These are phyloP conservation scores for Elymus sibiricus DNA, from an alignment of 176 grass and related monocot species.

Conservation along the genomic window DNA sequence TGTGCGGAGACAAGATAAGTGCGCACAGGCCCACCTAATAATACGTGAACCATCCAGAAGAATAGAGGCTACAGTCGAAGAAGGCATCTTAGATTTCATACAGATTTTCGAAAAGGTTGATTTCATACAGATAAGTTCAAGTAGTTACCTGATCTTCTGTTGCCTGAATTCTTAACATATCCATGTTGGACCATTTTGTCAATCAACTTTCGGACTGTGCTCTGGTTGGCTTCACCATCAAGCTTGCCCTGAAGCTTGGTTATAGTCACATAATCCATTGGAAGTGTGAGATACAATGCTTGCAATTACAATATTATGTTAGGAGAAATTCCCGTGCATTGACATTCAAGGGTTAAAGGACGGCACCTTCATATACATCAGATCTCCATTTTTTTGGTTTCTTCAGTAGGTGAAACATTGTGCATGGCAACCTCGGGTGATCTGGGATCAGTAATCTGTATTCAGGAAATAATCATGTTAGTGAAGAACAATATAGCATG, in stretches of 20 bases:
- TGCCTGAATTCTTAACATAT: conserved; percentile 77
- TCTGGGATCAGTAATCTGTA: conserved; percentile 33
- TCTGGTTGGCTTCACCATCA: conserved; percentile 74
- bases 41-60: not conserved
- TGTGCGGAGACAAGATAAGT: too few relatives aligned
- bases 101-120: not conserved
- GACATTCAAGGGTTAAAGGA: not conserved
- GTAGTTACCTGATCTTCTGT: conserved; percentile 79
- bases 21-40: too few relatives aligned
- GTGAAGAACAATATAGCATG: conserved; percentile 2
- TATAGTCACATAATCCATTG: conserved; percentile 90
- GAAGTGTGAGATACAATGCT: conserved; percentile 84
- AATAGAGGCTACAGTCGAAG: conserved; percentile 6
- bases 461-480: not conserved
- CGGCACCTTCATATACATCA: conserved; percentile 89
- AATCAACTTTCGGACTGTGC: conserved; percentile 68
- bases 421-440: conserved; percentile 49
- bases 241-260: conserved; percentile 83
- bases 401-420: conserved; percentile 40
- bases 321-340: not conserved
- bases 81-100: not conserved
- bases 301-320: conserved; percentile 34
- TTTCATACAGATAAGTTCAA: not conserved
- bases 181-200: conserved; percentile 95
- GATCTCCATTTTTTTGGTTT: conserved; percentile 43